Conservation (phyloP, 2,329 filamentous ascomycete species). For the Fusarium decemcellulare region DNA sequence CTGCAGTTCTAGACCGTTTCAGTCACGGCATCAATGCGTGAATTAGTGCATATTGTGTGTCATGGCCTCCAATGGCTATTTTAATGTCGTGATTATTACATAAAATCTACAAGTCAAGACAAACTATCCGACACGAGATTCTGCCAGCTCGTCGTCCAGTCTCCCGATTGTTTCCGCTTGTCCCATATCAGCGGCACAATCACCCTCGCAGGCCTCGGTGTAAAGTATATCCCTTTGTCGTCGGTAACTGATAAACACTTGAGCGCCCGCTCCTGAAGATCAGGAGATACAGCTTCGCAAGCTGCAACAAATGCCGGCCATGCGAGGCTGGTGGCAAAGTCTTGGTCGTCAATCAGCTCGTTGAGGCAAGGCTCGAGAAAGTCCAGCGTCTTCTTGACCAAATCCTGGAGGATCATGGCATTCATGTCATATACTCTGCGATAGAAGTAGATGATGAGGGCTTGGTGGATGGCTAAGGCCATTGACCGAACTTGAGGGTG, state of each 20-base stretch:
- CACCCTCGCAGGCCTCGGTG: slow-evolving; percentile 44
- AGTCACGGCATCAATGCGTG: not conserved
- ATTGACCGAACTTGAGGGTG: slow-evolving; percentile 40
- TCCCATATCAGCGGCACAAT: slow-evolving; percentile 50
- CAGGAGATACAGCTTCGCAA: slow-evolving; percentile 56
- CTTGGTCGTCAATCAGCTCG: slow-evolving; percentile 50
- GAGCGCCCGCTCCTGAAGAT: slow-evolving; percentile 49
- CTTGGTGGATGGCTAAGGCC: slow-evolving; percentile 56
- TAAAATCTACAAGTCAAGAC: not conserved
- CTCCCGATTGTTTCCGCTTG: slow-evolving; percentile 43
- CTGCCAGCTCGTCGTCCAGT: slow-evolving; percentile 51
- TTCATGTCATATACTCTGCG: slow-evolving; percentile 55
- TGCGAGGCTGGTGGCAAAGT: slow-evolving; percentile 55
- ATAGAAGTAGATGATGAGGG: slow-evolving; percentile 62
- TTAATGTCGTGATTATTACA: not conserved
- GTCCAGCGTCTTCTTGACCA: slow-evolving; percentile 54
- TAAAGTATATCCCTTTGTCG: slow-evolving; percentile 47
- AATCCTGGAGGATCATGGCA: slow-evolving; percentile 56
- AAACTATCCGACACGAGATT: slow-evolving; percentile 30
- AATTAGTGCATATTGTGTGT: not conserved
- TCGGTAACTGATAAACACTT: slow-evolving; percentile 46
- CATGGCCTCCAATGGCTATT: not conserved
- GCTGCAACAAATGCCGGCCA: slow-evolving; percentile 62
- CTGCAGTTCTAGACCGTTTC: not conserved
- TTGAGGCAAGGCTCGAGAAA: slow-evolving; percentile 53